Evolutionary conservation across 2,329 filamentous ascomycete genomes (phyloP).

Genomic region (Fusarium xylarioides): DNA sequence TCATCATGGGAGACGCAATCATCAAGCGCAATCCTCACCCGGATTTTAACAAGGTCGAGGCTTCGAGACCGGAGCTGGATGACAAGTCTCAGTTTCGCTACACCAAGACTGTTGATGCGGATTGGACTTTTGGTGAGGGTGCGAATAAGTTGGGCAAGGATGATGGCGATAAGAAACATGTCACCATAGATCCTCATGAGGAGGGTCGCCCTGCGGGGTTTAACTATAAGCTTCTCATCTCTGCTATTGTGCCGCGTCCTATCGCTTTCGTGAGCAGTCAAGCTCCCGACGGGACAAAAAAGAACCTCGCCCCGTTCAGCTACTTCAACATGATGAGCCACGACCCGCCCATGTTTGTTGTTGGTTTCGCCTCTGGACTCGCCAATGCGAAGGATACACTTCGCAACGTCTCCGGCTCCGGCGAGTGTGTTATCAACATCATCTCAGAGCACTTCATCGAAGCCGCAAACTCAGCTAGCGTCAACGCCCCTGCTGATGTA

Average conservation of each 20-base stretch:
- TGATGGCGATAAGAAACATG: slow-evolving; percentile 60
- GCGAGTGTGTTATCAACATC: slow-evolving; percentile 87
- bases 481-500: slow-evolving; percentile 79
- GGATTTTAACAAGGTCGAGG: slow-evolving; percentile 79
- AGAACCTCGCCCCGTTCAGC: slow-evolving; percentile 86
- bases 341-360: slow-evolving; percentile 84
- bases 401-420: slow-evolving; percentile 73
- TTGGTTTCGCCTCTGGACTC: slow-evolving; percentile 59
- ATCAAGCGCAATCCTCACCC: slow-evolving; percentile 67
- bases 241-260: slow-evolving; percentile 81
- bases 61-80: slow-evolving; percentile 70
- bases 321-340: slow-evolving; percentile 87
- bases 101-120: slow-evolving; percentile 70
- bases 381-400: slow-evolving; percentile 79
- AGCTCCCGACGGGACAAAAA: slow-evolving; percentile 65
- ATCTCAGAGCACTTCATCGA: slow-evolving; percentile 86
- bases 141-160: slow-evolving; percentile 61
- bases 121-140: slow-evolving; percentile 73
- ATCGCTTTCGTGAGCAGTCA: slow-evolving; percentile 71
- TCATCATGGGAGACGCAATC: slow-evolving; percentile 45
- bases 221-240: slow-evolving; percentile 96
- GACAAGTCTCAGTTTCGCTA: slow-evolving; percentile 57
- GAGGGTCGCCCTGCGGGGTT: slow-evolving; percentile 70
- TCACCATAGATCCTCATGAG: slow-evolving; percentile 83
- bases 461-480: slow-evolving; percentile 82